Base-by-base conservation (phyloP, 768 basidiomycete genomes). In the Hemileccinum impolitum region DNA sequence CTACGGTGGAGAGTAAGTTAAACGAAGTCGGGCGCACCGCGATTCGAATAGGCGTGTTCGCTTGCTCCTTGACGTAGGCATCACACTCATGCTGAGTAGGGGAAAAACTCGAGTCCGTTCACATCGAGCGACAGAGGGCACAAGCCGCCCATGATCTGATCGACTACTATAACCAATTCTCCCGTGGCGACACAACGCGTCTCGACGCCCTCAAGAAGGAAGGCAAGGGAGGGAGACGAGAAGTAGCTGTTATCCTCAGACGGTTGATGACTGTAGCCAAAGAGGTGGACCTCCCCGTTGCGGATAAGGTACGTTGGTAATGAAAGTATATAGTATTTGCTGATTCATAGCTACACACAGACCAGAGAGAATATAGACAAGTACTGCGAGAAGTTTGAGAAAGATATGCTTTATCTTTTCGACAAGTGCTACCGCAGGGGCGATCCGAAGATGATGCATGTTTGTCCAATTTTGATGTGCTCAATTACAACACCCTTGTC, bases 361-460 rank as follows among this genome's bases (percentile, higher is more conserved):
- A 93, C 94, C 2, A 76, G 90, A 53, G 94, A 96, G 65, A 85
- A 77, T 50, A 93, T 99, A 51, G 95, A 98, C 60, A 89, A 87
- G 64, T 98, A 97, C 59, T 96, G 96, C 72, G 96, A 99, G 72
- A 91, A 88, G 67, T 98, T 98, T 56, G 96, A 99, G 69, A 98
- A 95, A 72, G 95, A 98, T 63, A 95, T 97, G 83, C 80, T 99
- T 45, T 84, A 89, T 62, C 74, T 98, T 36, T 99, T 99, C 64
- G 96, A 99, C 66, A 75, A 88, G 57, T 94, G 90, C 60, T 99
- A 98, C 69, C 82, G 94, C 45, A 91, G 92, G 63, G 94, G 94
- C 28, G 96, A 99, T 64, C 96, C 96, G 0, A 95, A 95, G 71
- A 90, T 97, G 88, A 99, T 99, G 96, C 91, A 94, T 72, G 96